Evolutionary conservation across 768 basidiomycete genomes (phyloP).

Genomic region (Lentinula edodes): DNA sequence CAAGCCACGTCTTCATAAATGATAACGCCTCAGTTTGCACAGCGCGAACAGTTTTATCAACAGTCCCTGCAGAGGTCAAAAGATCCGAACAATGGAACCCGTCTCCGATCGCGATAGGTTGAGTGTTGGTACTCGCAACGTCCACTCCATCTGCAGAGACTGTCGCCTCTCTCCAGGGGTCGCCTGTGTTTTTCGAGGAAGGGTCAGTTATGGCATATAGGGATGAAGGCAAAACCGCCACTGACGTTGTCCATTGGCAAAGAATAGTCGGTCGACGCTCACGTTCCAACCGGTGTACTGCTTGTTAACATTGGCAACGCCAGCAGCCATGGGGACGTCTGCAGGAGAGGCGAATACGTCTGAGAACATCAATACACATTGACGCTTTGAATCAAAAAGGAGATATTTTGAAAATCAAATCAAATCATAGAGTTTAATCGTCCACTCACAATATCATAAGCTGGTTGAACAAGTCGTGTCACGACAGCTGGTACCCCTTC

Average conservation of each 20-base stretch:
- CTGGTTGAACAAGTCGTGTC: slow-evolving; percentile 46
- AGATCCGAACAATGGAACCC: slow-evolving; percentile 72
- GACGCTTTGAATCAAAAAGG: slow-evolving; percentile 35
- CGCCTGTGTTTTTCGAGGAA: slow-evolving; percentile 34
- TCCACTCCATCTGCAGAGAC: slow-evolving; percentile 50
- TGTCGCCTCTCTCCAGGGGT: slow-evolving; percentile 70
- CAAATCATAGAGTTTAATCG: background rate
- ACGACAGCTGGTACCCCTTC: slow-evolving; percentile 37
- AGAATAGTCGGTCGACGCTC: slow-evolving; percentile 52
- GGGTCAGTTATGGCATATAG: background rate
- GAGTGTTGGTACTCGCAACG: slow-evolving; percentile 41
- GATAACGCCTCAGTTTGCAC: slow-evolving; percentile 51
- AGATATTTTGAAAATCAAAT: background rate
- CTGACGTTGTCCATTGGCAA: slow-evolving; percentile 64
- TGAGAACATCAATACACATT: slow-evolving; percentile 66
- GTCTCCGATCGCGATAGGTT: slow-evolving; percentile 53
- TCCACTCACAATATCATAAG: slow-evolving; percentile 45
- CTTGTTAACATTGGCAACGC: slow-evolving; percentile 36
- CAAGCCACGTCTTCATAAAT: slow-evolving; percentile 55
- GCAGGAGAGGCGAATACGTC: slow-evolving; percentile 35
- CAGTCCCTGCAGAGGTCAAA: slow-evolving; percentile 27
- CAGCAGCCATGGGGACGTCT: slow-evolving; percentile 35
- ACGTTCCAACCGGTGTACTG: slow-evolving; percentile 63
- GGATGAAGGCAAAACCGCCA: slow-evolving; percentile 8
- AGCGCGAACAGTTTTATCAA: slow-evolving; percentile 44